Percentiles rank a stretch among this genome's conserved stretches.
Evolutionary conservation across 2,329 filamentous ascomycete species (phyloP).

Genomic region (Lachnum nothofagi): DNA sequence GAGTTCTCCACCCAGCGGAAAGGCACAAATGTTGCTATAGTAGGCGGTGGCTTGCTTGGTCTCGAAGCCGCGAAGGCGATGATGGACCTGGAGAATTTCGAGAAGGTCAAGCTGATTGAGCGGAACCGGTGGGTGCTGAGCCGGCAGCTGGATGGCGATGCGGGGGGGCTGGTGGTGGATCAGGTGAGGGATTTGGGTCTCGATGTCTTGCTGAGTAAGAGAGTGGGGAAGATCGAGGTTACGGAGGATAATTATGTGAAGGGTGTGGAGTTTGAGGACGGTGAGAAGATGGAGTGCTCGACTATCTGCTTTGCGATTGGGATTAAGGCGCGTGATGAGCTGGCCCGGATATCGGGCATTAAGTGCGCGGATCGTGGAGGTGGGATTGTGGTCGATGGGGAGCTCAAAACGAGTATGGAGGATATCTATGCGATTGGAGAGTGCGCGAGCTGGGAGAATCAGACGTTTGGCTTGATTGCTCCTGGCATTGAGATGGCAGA

Average conservation of each 20-base stretch:
- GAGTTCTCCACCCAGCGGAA: conserved; percentile 62
- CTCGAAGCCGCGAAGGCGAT: conserved; percentile 89
- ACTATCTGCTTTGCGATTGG: conserved; percentile 89
- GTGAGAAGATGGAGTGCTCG: conserved; percentile 68
- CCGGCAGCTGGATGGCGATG: conserved; percentile 75
- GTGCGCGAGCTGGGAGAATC: conserved; percentile 82
- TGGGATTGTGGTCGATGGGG: conserved; percentile 57
- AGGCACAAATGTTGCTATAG: conserved; percentile 66
- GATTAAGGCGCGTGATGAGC: conserved; percentile 72
- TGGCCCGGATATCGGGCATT: conserved; percentile 66
- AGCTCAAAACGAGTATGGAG: conserved; percentile 63
- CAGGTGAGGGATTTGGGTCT: conserved; percentile 74
- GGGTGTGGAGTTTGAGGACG: conserved; percentile 76
- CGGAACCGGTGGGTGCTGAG: conserved; percentile 78
- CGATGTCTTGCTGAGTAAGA: conserved; percentile 72
- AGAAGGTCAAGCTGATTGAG: conserved; percentile 73
- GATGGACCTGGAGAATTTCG: conserved; percentile 74
- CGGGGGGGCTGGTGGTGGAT: conserved; percentile 74
- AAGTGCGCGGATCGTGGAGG: conserved; percentile 67
- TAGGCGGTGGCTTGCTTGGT: conserved; percentile 79
- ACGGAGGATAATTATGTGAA: conserved; percentile 62
- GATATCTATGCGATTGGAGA: conserved; percentile 86
- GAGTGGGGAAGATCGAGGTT: conserved; percentile 67
- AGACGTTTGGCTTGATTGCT: conserved; percentile 83
- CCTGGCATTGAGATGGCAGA: conserved; percentile 92